Evolutionary conservation across 768 basidiomycete genomes (phyloP).

Genomic region (Phaeotremella skinneri): DNA sequence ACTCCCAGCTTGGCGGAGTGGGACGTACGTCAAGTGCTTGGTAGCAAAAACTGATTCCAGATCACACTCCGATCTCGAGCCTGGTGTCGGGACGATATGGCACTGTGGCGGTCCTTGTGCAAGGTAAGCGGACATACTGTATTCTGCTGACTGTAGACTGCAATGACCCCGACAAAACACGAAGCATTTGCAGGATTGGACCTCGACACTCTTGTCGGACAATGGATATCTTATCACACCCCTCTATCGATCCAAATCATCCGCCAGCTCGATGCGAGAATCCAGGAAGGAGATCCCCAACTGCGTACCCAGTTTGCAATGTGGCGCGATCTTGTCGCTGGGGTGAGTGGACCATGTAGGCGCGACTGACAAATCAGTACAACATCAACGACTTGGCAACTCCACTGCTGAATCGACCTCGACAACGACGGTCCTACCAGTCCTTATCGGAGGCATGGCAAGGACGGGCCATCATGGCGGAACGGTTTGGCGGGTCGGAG

Average conservation of each 20-base stretch:
- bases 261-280: neutral
- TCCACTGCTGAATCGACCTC: slow-evolving; percentile 24
- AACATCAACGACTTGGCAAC: slow-evolving; percentile 13
- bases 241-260: neutral
- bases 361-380: slow-evolving; percentile 17
- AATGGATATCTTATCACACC: slow-evolving; percentile 6
- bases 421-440: slow-evolving; percentile 26
- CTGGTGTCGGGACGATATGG: neutral
- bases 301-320: slow-evolving; percentile 4
- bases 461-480: slow-evolving; percentile 22
- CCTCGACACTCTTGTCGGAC: slow-evolving; percentile 1
- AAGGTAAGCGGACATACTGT: neutral
- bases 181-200: neutral
- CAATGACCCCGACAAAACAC: neutral
- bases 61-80: neutral
- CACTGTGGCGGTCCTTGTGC: neutral
- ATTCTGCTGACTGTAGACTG: neutral
- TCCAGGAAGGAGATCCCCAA: neutral
- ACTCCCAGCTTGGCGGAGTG: slow-evolving; percentile 8
- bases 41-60: neutral
- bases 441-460: slow-evolving; percentile 28
- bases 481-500: slow-evolving; percentile 1
- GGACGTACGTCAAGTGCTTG: slow-evolving; percentile 20
- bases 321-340: slow-evolving; percentile 24
- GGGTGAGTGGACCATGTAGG: slow-evolving; percentile 10